Evolutionary conservation across 495 filamentous ascomycete species (phyloP), one percentile per base, ranked within the genome.

Genomic region (Rhypophila decipiens): DNA sequence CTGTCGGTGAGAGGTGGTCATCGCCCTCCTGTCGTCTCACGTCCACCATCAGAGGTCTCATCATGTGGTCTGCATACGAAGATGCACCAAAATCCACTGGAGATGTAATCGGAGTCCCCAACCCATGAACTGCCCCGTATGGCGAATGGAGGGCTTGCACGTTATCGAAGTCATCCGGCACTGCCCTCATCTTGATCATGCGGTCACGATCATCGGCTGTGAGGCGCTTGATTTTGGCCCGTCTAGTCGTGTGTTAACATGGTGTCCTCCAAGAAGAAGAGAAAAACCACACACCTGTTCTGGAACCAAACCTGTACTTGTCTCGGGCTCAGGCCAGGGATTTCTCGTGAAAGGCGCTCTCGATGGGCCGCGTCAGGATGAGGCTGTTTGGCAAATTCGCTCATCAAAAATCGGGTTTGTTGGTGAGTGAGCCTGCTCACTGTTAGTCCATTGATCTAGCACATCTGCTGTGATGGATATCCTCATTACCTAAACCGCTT

Each of bases 281-380:
- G n/a, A n/a, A n/a, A n/a, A n/a, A n/a, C n/a, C 27, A 21, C 76
- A 53, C 76, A 95, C 91, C 91, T 82, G 68, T 97, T 97, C 67
- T 97, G 91, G 66, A 97, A 97, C 91, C 91, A 97, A 49, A 97
- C 91, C 70, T 97, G 91, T 8, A 97, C 91, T 62, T 97, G 91
- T 48, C 91, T 81, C 34, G 91, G 88, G 49, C 87, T 96, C 37
- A 97, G 70, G 9, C 91, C 91, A 36, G 91, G 91, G 43, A 97
- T 96, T 59, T 96, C 91, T 47, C 86, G 75, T 24, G 91, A 91
- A 42, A 97, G 71, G 24, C 90, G 76, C 65, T 96, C 90, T 47
- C 91, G 79, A 68, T 97, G 90, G 37, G 88, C 86, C 24, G 91
- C 90, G 64, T 97, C 90, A 11, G 91, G 91, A 69, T 97, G 91